Conservation (phyloP, 2,329 filamentous ascomycete genomes). For the Colletotrichum graminicola region DNA sequence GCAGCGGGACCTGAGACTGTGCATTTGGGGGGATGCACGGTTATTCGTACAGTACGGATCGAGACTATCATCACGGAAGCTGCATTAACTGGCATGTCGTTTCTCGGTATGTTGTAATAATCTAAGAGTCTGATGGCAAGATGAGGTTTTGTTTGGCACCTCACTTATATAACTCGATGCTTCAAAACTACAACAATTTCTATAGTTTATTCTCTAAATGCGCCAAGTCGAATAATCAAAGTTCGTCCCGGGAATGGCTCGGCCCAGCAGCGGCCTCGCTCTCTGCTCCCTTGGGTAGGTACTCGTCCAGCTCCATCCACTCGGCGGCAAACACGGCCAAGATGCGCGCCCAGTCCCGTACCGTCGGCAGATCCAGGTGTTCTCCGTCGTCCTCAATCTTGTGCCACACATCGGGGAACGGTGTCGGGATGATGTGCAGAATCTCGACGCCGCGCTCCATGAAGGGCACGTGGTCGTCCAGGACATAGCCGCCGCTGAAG, state of each 20-base stretch:
- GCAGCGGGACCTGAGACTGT: constrained; percentile 22
- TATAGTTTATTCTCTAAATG: neutral
- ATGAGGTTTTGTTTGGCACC: neutral
- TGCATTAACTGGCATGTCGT: too few relatives aligned
- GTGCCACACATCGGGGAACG: constrained; percentile 91
- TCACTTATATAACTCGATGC: neutral
- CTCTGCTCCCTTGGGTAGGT: constrained; percentile 49
- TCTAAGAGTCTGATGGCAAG: neutral
- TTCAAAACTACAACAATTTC: neutral
- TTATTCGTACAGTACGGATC: neutral
- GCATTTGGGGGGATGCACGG: neutral
- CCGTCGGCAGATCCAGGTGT: constrained; percentile 83
- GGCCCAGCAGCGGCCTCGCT: constrained; percentile 45
- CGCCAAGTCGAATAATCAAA: constrained; percentile 11
- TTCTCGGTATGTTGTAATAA: neutral
- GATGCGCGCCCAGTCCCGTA: constrained; percentile 89
- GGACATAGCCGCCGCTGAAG: constrained; percentile 67
- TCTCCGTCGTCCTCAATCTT: constrained; percentile 83
- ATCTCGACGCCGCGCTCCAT: constrained; percentile 87
- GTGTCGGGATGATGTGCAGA: constrained; percentile 87
- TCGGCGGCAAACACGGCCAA: constrained; percentile 87
- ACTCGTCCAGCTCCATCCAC: constrained; percentile 82
- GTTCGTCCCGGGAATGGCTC: constrained; percentile 21
- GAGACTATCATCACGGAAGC: too few relatives aligned
- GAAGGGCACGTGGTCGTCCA: constrained; percentile 95